Evolutionary conservation across 805 yeast species (phyloP).

Genomic region (Kodamaea kaohsiungensis): DNA sequence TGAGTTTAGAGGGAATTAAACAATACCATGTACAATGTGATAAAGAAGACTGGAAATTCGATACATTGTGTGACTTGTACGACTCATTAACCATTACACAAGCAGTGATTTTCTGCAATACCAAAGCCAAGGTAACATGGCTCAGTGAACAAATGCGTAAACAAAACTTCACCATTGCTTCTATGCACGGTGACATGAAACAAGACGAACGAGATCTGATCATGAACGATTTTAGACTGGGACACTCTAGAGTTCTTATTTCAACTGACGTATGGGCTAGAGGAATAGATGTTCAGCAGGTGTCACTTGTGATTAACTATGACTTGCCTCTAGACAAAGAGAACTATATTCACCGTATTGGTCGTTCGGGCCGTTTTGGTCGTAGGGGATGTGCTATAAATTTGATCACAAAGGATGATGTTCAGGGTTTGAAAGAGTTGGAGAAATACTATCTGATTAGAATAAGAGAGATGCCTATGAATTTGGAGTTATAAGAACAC

Average conservation of each 20-base stretch:
- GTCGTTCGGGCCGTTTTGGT: conserved; percentile 98
- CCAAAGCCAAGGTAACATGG: conserved; percentile 93
- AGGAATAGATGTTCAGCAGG: conserved; percentile 98
- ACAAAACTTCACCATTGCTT: conserved; percentile 85
- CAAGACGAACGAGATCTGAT: conserved; percentile 93
- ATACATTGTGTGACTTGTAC: conserved; percentile 90
- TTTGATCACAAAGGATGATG: conserved; percentile 82
- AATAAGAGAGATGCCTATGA: conserved; percentile 85
- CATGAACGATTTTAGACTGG: conserved; percentile 94
- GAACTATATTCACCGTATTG: conserved; percentile 96
- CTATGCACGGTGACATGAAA: conserved; percentile 97
- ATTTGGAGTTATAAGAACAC: conserved; percentile 15
- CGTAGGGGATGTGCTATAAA: conserved; percentile 97
- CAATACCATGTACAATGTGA: conserved; percentile 91
- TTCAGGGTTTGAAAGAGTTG: conserved; percentile 73
- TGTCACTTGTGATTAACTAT: conserved; percentile 91
- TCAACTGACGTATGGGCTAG: conserved; percentile 98
- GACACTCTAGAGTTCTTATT: conserved; percentile 89
- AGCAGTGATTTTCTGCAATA: conserved; percentile 95
- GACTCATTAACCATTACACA: conserved; percentile 95
- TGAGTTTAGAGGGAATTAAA: conserved; percentile 90
- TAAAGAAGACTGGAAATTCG: conserved; percentile 92
- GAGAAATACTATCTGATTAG: conserved; percentile 88
- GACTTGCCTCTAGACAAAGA: conserved; percentile 92
- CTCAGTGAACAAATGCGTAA: conserved; percentile 75